Percentiles rank a stretch among this genome's conserved stretches.
Conservation (phyloP, 495 filamentous ascomycete species). For the Recurvomyces mirabilis region DNA sequence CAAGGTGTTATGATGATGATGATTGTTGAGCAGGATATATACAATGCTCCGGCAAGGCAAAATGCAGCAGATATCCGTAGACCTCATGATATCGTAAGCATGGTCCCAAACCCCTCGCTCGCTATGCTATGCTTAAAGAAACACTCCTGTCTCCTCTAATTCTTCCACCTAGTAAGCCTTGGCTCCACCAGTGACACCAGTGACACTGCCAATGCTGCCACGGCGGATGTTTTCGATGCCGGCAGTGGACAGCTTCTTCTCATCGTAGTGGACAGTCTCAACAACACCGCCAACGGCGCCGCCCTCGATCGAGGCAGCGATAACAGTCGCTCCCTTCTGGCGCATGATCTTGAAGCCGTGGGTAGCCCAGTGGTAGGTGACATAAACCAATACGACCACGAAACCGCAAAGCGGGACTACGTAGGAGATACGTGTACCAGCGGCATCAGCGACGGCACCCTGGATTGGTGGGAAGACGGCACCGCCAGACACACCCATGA, state of each 20-base stretch:
- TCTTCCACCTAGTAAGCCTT: too few species aligned
- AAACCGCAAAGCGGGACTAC: slow-evolving; percentile 26
- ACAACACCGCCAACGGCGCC: slow-evolving; percentile 20
- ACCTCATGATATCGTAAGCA: too few species aligned
- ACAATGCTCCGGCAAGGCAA: too few species aligned
- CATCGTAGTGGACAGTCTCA: slow-evolving; percentile 20
- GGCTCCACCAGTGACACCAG: slow-evolving; percentile 16
- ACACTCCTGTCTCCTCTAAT: too few species aligned
- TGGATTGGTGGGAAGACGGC: slow-evolving; percentile 23
- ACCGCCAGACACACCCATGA: slow-evolving; percentile 46
- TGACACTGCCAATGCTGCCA: slow-evolving; percentile 11
- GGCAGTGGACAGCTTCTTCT: slow-evolving; percentile 15
- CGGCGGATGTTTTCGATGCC: slow-evolving; percentile 11
- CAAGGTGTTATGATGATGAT: too few species aligned
- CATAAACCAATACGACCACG: slow-evolving; percentile 27
- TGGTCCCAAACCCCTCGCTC: too few species aligned
- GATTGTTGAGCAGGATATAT: too few species aligned
- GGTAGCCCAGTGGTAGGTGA: slow-evolving; percentile 23
- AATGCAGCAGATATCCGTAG: too few species aligned
- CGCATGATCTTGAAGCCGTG: slow-evolving; percentile 21
- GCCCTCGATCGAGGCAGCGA: slow-evolving; percentile 14
- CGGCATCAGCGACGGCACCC: slow-evolving; percentile 20
- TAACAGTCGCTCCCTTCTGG: slow-evolving; percentile 13
- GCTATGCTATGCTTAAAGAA: too few species aligned
- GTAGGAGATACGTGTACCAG: slow-evolving; percentile 18